Percentiles rank a stretch among this genome's conserved stretches.
phyloP scores from a whole-genome alignment of 306 rosid species.

The Potentilla sterilis region DNA sequence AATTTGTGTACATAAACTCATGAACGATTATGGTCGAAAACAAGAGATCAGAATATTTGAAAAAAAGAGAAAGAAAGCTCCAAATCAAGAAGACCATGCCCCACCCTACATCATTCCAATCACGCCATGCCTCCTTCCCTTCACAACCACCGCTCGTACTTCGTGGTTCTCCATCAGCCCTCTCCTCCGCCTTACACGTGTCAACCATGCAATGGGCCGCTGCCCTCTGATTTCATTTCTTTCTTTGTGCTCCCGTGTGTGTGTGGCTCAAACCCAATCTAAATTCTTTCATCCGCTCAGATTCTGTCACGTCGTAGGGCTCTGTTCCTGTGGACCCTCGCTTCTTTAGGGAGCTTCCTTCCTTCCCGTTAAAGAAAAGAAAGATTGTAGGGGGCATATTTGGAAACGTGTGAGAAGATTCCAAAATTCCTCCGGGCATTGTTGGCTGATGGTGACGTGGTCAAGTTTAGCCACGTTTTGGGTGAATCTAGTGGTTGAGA shows the following conservation, averaged over 20 bases:
- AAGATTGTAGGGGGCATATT: background rate
- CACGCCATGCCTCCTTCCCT: background rate
- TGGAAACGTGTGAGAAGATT: background rate
- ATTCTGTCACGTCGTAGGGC: background rate
- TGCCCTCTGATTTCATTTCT: background rate
- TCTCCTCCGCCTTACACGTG: background rate
- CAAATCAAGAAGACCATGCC: background rate
- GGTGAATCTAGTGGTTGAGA: conserved; percentile 17
- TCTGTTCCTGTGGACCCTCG: background rate
- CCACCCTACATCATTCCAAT: background rate
- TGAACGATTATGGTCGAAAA: background rate
- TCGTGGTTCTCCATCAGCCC: background rate
- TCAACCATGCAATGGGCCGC: background rate
- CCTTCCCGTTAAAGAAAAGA: background rate
- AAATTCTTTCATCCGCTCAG: background rate
- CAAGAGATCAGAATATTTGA: no score
- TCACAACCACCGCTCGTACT: background rate
- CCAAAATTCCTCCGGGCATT: background rate
- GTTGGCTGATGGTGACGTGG: conserved; percentile 11
- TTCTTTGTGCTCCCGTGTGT: no score
- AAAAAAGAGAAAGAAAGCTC: background rate
- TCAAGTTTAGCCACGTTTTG: conserved; percentile 26
- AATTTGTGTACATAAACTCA: background rate
- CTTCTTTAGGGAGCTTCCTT: background rate
- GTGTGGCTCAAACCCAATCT: background rate